A percentile compares a stretch with the other conserved stretches of the same genome.
Evolutionary conservation across 805 yeast species (phyloP).

Genomic region (Danielia reshetovae): DNA sequence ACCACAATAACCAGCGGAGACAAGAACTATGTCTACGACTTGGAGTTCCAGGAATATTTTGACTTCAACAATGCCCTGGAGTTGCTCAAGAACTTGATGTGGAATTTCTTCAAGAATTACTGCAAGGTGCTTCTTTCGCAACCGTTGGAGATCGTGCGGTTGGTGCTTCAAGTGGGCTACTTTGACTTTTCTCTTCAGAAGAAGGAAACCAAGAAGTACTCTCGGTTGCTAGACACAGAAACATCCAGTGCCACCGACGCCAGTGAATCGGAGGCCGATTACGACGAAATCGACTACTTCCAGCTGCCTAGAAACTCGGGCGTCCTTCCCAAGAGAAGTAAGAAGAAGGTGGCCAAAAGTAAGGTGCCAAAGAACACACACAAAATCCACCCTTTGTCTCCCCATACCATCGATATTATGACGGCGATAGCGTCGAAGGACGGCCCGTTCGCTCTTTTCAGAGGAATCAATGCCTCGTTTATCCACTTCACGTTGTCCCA

Average conservation of each 20-base stretch:
- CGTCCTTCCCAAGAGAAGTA: background rate
- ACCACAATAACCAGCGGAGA: too few relatives aligned
- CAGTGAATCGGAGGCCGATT: too few relatives aligned
- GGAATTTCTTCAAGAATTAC: constrained; percentile 66
- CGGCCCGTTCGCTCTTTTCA: constrained; percentile 67
- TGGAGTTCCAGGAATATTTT: constrained; percentile 64
- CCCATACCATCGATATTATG: constrained; percentile 63
- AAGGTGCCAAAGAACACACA: constrained; percentile 6
- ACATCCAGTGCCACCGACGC: background rate
- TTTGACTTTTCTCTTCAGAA: constrained; percentile 37
- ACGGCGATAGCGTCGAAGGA: constrained; percentile 62
- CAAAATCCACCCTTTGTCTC: constrained; percentile 53
- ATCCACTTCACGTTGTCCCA: constrained; percentile 68
- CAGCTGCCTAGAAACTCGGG: constrained; percentile 15
- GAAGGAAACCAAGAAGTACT: background rate
- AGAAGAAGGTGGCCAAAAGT: background rate
- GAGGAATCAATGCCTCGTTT: constrained; percentile 77
- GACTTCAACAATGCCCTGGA: constrained; percentile 57
- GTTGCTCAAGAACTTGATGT: constrained; percentile 50
- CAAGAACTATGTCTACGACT: constrained; percentile 48
- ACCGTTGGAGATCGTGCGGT: constrained; percentile 81
- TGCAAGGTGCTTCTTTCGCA: constrained; percentile 67
- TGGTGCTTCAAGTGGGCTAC: constrained; percentile 76
- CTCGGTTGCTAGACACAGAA: background rate
- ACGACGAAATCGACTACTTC: constrained; percentile 37